Evolutionary conservation across 495 filamentous ascomycete species (phyloP).

Genomic region (Neurospora sp.): DNA sequence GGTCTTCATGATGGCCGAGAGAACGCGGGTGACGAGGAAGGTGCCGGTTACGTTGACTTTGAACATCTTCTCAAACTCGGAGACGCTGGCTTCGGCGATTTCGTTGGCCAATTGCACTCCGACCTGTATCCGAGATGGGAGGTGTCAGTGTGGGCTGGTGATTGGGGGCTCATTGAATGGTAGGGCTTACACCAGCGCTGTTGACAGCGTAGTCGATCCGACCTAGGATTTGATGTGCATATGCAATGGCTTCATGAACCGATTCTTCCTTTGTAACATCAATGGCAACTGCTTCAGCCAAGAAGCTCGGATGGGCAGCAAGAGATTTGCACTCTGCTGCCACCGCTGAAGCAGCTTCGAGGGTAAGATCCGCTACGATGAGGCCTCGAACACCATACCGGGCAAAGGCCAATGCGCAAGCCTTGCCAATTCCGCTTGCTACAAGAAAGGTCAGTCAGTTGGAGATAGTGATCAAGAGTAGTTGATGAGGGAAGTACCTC

Average conservation of each 20-base stretch:
- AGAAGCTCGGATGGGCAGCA: not conserved
- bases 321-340: not conserved
- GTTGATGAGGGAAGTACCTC: not conserved
- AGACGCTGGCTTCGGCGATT: not conserved
- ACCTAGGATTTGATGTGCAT: not conserved
- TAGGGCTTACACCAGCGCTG: not conserved
- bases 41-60: not conserved
- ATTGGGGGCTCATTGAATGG: not conserved
- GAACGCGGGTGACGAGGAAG: not conserved
- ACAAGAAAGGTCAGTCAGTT: too few relatives aligned
- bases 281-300: not conserved
- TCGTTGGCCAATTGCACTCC: not conserved
- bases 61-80: not conserved
- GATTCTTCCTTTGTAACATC: not conserved
- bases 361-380: not conserved
- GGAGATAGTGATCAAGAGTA: too few relatives aligned
- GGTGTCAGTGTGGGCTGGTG: not conserved
- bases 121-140: not conserved
- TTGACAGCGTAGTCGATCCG: not conserved
- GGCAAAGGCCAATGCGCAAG: not conserved
- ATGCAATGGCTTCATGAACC: not conserved
- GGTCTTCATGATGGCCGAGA: not conserved
- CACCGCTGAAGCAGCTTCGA: not conserved
- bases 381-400: not conserved
- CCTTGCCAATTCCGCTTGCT: not conserved